Base-by-base conservation (phyloP, 2,329 filamentous ascomycete genomes). In the Beauveria australis region DNA sequence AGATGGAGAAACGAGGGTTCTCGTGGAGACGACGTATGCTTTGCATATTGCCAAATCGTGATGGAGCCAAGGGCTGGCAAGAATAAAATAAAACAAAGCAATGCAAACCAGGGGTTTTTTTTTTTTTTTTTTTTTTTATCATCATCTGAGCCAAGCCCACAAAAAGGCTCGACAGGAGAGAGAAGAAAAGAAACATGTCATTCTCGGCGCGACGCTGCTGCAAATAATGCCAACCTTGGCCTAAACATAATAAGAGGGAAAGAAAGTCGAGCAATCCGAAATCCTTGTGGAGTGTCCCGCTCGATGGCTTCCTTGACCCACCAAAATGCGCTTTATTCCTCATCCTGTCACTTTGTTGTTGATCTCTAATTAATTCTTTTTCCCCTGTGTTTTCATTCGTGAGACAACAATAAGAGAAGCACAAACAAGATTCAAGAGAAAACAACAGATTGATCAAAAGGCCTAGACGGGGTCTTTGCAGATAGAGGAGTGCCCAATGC, bases 381-480 rank as follows among this genome's bases (percentile, higher is more conserved):
- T 8, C 7, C 19, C 10, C n/a, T 8, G 12, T 46, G 40, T 49
- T 28, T 18, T 8, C 7, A 14, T 10, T 26, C 18, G n/a, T 46
- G 53, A 55, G 40, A 44, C 40, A 19, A 30, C 26, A 18, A 33
- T 30, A 30, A 6, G 16, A 19, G 22, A 6, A 16, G 19, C 16
- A 44, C 12, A 19, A 7, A 26, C 5, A 16, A 28, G n/a, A 46
- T 12, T 4, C 18, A 7, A 30, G 14, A 22, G 18, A 49, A 26
- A 46, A 28, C 12, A 18, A 48, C 46, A 26, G 22, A 19, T 24
- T 37, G 18, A 41, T 30, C 49, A 51, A 44, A 52, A 33, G 47
- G 55, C 24, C 55, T 59, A 51, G 55, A 59, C 51, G 47, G 24
- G 51, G 55, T 51, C 46, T 43, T 59, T 51, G 55, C 55, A 59